Conservation (phyloP, 129 eudicot genomes). For the Dittrichia graveolens region DNA sequence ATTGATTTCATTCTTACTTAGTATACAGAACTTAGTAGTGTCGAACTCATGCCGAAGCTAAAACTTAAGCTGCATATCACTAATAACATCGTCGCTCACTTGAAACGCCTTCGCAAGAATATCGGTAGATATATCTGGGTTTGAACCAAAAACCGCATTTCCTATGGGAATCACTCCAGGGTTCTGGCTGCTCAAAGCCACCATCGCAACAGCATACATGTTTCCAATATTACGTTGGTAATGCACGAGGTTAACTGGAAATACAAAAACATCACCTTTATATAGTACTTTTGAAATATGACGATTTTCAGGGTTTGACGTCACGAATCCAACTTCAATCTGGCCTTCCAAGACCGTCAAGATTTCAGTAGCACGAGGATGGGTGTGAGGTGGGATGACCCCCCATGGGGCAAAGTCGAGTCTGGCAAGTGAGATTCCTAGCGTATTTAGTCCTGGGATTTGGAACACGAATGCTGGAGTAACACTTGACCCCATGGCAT, state of each 20-base stretch:
- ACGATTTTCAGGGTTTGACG: constrained; percentile 44
- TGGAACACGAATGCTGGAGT: constrained; percentile 35
- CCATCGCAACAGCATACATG: constrained; percentile 32
- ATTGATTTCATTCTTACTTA: not conserved
- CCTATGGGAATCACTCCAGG: constrained; percentile 40
- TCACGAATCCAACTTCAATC: constrained; percentile 42
- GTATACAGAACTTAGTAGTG: not conserved
- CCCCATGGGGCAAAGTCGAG: constrained; percentile 48
- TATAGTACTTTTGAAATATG: constrained; percentile 34
- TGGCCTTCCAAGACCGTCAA: constrained; percentile 44
- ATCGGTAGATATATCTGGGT: constrained; percentile 40
- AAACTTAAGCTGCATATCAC: constrained; percentile 30
- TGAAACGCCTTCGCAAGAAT: constrained; percentile 40
- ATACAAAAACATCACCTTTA: constrained; percentile 42
- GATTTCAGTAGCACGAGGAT: constrained; percentile 49
- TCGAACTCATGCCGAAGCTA: constrained; percentile 1
- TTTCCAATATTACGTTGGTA: constrained; percentile 38
- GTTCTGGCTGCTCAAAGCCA: constrained; percentile 41
- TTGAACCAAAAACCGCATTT: constrained; percentile 41
- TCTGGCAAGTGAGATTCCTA: constrained; percentile 40
- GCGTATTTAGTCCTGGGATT: constrained; percentile 38
- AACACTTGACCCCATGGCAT: constrained; percentile 30
- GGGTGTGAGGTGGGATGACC: constrained; percentile 40
- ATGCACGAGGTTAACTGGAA: constrained; percentile 40
- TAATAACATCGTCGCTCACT: constrained; percentile 32